Evolutionary conservation across 306 rosid genomes (phyloP), one percentile per base, ranked within the genome.

Genomic region (Sphenostylis stenocarpa): DNA sequence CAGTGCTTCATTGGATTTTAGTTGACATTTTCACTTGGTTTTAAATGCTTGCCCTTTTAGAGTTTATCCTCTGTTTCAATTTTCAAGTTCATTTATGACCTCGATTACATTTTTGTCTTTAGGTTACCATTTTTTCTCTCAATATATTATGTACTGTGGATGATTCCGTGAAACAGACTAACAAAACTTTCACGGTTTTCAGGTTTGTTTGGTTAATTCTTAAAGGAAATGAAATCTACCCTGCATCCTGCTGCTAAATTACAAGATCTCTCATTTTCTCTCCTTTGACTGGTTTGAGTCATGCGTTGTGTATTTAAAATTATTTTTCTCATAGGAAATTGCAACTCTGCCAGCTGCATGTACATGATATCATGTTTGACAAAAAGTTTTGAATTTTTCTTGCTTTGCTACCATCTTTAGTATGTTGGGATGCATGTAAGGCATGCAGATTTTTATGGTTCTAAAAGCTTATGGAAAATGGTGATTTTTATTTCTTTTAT

Each of bases 331-430:
- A 24, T 7, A 63, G 29, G 28, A 66, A 49, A 49, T 48, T 49
- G 76, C 49, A 41, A 52, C 60, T 72, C 70, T 81, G 39, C 13
- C 29, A 36, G 20, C 39, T 36, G 45, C 81, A 64, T 77, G 72
- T 53, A 5, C 67, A 72, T 9, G 57, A 60, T 61, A 78, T 43
- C 23, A 24, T 61, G 36, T 52, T 60, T 72, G 20, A 33, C 69
- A 55, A 43, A 11, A 28, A 7, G 3, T 15, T 39, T 38, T 49
- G 36, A 39, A 19, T 1, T 20, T 23, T 4, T 16, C 33, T 39
- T 23, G n/a, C 14, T 26, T 9, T 13, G 14, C 13, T 60, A 28
- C 48, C 8, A 47, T 66, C 5, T 39, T 78, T 21, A 24, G 43
- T 76, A 8, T 24, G 12, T 24, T 75, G 4, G 44, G 38, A 79